Percentiles rank a stretch among this genome's conserved stretches.
Evolutionary conservation across 306 rosid species (phyloP).

Genomic region (Spatholobus suberectus): DNA sequence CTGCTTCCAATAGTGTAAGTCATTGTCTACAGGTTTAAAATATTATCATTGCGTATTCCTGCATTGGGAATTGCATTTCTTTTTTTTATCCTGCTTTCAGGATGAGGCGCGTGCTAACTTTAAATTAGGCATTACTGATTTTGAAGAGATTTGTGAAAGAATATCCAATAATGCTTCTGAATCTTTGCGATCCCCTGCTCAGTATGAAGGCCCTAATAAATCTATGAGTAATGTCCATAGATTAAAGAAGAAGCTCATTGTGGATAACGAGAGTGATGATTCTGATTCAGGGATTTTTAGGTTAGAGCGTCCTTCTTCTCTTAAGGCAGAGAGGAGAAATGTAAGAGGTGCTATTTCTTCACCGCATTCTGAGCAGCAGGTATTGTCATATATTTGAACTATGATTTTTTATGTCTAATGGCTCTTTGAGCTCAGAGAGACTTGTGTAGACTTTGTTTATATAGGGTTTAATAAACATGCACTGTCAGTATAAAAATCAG

Average conservation of each 20-base stretch:
- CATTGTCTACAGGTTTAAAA: conserved; percentile 12
- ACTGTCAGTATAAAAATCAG: too few relatives aligned
- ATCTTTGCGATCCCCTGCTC: conserved; percentile 43
- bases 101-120: conserved; percentile 47
- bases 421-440: too few relatives aligned
- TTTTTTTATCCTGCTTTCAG: conserved; percentile 42
- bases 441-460: too few relatives aligned
- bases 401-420: too few relatives aligned
- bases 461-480: too few relatives aligned
- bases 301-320: conserved; percentile 75
- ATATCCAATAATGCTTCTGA: conserved; percentile 39
- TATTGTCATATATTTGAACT: conserved; percentile 20
- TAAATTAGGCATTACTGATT: conserved; percentile 36
- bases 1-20: conserved; percentile 54
- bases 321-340: conserved; percentile 59
- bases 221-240: conserved; percentile 1
- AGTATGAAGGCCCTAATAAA: conserved; percentile 43
- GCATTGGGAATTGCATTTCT: background rate
- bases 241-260: background rate
- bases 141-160: conserved; percentile 48
- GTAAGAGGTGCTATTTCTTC: background rate
- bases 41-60: conserved; percentile 25
- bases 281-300: conserved; percentile 74
- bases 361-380: conserved; percentile 60
- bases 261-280: conserved; percentile 61